Evolutionary conservation across 371 early-diverging fungal genomes (phyloP), one percentile per base, ranked within the genome.

Genomic region (Mortierella sp.): DNA sequence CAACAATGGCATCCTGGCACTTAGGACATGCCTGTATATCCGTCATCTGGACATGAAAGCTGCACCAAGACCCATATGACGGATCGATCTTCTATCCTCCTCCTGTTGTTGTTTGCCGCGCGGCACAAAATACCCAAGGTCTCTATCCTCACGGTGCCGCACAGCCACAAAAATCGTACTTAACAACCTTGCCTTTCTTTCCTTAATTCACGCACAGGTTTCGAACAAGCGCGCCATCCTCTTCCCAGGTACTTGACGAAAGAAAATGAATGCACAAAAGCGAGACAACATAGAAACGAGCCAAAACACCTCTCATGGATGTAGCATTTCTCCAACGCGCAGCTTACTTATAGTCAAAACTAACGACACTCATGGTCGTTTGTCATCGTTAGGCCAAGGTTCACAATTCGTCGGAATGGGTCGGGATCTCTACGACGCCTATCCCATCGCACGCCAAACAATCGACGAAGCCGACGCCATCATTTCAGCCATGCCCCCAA

Each of bases 391-490:
- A 88, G 96, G 96, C n/a, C 96, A 96, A 82, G 96, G 96, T 11
- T 93, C 96, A 13, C 96, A 96, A 83, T 93, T 89, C 84, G 91
- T 96, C 44, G 97, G 98, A 69, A 98, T 98, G 98, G 97, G 96
- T 10, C 89, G 91, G 82, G 98, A 98, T 88, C 89, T 98, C 13
- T 96, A 94, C 76, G 89, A 92, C 26, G 86, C 89, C 48, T 97
- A 91, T 76, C 82, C 92, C 5, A 91, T 91, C 9, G 96, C 98
- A 19, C 93, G 92, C 69, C 90, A 88, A 21, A 94, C 95, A 0
- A 94, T 97, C 77, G 96, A 97, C 69, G 96, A 97, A 86, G 96
- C 93, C 16, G 96, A 98, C 75, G 95, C 95, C 73, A 93, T 92
- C 6, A 86, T 98, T 21, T 19, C 24, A 21, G 34, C 67, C 24